phyloP scores from a whole-genome alignment of 2,329 filamentous ascomycete genomes.

The Penicillium italicum region DNA sequence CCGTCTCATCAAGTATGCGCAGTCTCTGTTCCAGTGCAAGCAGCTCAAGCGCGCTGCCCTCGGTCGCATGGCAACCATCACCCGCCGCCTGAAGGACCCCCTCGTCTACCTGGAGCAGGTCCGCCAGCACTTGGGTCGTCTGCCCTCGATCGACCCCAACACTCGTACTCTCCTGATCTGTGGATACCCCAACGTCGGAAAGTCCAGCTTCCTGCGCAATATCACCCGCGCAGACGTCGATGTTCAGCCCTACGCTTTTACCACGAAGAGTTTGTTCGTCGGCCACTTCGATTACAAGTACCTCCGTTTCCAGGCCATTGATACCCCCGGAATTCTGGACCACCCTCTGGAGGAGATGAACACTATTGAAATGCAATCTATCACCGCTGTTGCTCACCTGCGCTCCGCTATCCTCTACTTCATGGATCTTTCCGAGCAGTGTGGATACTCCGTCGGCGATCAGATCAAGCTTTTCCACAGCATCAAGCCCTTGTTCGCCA shows the following conservation, averaged over 20 bases:
- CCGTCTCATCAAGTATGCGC: constrained; percentile 90
- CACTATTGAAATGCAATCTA: constrained; percentile 98
- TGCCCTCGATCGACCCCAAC: constrained; percentile 97
- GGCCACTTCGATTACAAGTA: constrained; percentile 98
- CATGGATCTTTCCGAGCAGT: constrained; percentile 96
- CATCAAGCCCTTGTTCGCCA: constrained; percentile 94
- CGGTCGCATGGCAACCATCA: constrained; percentile 97
- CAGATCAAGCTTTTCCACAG: constrained; percentile 95
- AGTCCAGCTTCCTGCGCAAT: constrained; percentile 90
- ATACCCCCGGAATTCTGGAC: constrained; percentile 97
- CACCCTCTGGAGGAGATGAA: constrained; percentile 99
- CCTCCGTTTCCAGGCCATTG: constrained; percentile 84
- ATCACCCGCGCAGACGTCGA: constrained; percentile 94
- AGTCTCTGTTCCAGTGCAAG: constrained; percentile 97
- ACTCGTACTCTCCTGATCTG: constrained; percentile 94
- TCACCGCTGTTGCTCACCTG: constrained; percentile 95
- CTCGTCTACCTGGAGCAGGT: constrained; percentile 95
- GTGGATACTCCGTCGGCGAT: constrained; percentile 85
- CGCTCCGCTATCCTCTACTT: constrained; percentile 95
- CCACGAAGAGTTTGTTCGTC: constrained; percentile 94
- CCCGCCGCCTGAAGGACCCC: constrained; percentile 90
- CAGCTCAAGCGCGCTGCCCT: constrained; percentile 94
- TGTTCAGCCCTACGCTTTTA: constrained; percentile 97
- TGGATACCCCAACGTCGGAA: constrained; percentile 96
- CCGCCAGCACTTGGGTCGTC: constrained; percentile 91